Percentiles rank a stretch among this genome's conserved stretches.
Evolutionary conservation across 2,329 filamentous ascomycete species (phyloP).

Genomic region (Paecilomyces fulvus): DNA sequence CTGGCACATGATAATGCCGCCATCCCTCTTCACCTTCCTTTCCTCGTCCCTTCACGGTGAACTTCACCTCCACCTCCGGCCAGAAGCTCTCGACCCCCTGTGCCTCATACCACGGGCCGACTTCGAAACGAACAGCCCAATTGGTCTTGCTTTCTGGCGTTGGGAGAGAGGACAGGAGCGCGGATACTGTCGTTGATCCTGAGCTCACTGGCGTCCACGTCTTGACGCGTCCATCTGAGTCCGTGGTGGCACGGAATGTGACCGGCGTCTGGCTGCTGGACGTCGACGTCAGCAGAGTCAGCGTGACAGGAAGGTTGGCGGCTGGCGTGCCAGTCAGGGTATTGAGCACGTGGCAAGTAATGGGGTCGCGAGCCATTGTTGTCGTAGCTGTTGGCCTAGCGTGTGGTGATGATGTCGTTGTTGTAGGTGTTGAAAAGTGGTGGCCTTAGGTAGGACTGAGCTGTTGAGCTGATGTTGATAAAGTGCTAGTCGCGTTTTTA

Average conservation of each 20-base stretch:
- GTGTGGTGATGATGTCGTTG: conserved; percentile 5
- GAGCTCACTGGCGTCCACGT: conserved; percentile 28
- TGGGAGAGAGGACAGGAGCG: conserved; percentile 26
- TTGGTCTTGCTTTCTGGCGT: conserved; percentile 31
- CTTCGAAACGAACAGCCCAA: conserved; percentile 39
- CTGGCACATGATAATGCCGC: conserved; percentile 45
- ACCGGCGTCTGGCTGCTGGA: conserved; percentile 15
- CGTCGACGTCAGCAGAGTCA: conserved; percentile 50
- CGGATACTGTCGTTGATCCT: conserved; percentile 14
- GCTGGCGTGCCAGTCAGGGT: conserved; percentile 38
- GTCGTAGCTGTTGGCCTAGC: conserved; percentile 4
- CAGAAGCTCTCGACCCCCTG: conserved; percentile 43
- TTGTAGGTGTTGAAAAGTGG: conserved; percentile 5
- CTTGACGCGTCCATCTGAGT: conserved; percentile 39
- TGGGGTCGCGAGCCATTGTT: conserved; percentile 35
- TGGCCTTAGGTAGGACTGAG: neutral
- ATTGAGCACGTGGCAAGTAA: conserved; percentile 45
- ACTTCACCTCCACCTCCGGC: conserved; percentile 43
- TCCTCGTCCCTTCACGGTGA: conserved; percentile 38
- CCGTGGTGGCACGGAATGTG: conserved; percentile 33
- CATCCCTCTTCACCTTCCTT: conserved; percentile 33
- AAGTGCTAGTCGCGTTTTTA: conserved; percentile 24
- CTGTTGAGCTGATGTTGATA: conserved; percentile 24
- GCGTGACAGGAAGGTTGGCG: conserved; percentile 40
- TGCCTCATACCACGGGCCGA: conserved; percentile 39